phyloP scores from a whole-genome alignment of 2,329 filamentous ascomycete genomes.

The Trichophyton schoenleinii region DNA sequence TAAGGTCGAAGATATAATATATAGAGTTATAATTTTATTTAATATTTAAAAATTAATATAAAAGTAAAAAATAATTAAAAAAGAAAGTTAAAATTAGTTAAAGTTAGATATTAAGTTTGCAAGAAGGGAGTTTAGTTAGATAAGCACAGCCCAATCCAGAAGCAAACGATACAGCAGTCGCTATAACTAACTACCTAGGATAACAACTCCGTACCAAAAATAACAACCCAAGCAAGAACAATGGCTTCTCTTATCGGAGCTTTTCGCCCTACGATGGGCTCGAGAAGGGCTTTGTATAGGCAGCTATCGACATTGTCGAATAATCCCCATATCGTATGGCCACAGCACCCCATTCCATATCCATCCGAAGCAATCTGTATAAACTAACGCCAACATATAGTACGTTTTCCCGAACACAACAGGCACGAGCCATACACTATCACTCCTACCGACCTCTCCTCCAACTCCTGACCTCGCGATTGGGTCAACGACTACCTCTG shows the following conservation, averaged over 20 bases:
- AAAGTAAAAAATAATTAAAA: too few species aligned
- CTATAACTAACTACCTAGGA: too few species aligned
- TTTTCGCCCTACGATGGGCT: background rate
- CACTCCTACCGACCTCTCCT: slow-evolving; percentile 44
- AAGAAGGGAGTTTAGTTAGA: too few species aligned
- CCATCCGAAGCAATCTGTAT: background rate
- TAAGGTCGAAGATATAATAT: too few species aligned
- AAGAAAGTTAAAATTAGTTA: too few species aligned
- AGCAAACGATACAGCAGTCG: too few species aligned
- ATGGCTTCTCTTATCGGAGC: background rate
- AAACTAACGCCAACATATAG: slow-evolving; percentile 7
- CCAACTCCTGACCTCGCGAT: slow-evolving; percentile 43
- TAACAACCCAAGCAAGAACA: background rate
- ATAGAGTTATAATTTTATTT: too few species aligned
- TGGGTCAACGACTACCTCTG: slow-evolving; percentile 41
- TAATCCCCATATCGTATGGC: slow-evolving; percentile 11
- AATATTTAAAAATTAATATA: too few species aligned
- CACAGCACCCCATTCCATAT: slow-evolving; percentile 3
- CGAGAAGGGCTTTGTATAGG: background rate
- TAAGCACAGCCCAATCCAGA: too few species aligned
- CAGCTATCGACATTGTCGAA: slow-evolving; percentile 9
- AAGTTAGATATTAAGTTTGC: too few species aligned
- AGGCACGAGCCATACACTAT: slow-evolving; percentile 36
- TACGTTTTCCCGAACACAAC: slow-evolving; percentile 28
- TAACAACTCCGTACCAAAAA: too few species aligned